Evolutionary conservation across 2,329 filamentous ascomycete species (phyloP).

Genomic region (Diaporthe sp.): DNA sequence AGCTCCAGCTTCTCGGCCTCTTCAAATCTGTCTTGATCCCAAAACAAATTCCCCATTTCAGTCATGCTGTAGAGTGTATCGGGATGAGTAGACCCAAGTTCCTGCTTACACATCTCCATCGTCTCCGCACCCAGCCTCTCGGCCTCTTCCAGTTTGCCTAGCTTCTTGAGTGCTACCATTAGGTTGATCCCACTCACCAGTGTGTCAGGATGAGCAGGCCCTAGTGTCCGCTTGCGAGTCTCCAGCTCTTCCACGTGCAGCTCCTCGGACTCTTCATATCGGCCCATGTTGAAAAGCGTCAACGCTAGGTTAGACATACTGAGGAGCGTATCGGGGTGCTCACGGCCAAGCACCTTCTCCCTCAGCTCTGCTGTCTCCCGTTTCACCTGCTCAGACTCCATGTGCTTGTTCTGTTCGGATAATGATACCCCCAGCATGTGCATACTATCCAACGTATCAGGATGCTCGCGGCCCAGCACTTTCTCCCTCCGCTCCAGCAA

Average conservation of each 20-base stretch:
- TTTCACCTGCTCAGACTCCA: background rate
- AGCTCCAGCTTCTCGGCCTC: background rate
- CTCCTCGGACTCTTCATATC: background rate
- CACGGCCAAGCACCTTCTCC: background rate
- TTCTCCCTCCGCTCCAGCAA: background rate
- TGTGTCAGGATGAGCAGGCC: background rate
- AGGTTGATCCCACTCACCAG: background rate
- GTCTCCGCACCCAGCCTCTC: background rate
- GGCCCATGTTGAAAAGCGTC: background rate
- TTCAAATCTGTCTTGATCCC: background rate
- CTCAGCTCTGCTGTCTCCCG: background rate
- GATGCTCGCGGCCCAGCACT: background rate
- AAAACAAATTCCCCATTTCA: accelerated
- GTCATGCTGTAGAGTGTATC: background rate
- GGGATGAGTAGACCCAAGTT: background rate
- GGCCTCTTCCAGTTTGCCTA: background rate
- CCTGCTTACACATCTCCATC: background rate
- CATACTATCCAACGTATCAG: background rate
- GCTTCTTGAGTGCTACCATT: background rate
- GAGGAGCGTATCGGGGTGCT: background rate
- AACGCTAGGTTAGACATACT: background rate
- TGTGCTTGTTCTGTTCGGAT: background rate
- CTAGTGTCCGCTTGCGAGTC: background rate
- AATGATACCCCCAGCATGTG: accelerated
- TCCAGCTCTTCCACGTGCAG: background rate